phyloP scores from a whole-genome alignment of 2,329 filamentous ascomycete species.

The Ceratocystis colombiana region DNA sequence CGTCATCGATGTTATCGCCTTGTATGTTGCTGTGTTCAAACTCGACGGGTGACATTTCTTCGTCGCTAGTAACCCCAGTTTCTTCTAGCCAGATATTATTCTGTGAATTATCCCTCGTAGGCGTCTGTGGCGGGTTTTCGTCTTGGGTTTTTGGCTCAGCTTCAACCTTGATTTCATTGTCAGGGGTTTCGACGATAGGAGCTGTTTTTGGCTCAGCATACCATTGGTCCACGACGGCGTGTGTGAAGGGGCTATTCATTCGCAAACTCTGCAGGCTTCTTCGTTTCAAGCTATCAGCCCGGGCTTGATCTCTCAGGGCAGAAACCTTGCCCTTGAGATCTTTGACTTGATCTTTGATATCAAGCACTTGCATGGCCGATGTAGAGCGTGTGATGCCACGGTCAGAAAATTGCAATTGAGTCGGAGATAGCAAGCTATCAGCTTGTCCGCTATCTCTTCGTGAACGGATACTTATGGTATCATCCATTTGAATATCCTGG shows the following conservation, averaged over 20 bases:
- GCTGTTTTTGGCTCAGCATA: constrained; percentile 33
- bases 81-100: constrained; percentile 19
- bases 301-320: constrained; percentile 63
- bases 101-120: constrained; percentile 7
- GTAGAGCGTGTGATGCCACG: constrained; percentile 52
- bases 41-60: constrained; percentile 24
- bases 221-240: constrained; percentile 51
- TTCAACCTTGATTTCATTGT: constrained; percentile 18
- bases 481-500: constrained; percentile 48
- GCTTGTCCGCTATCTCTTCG: constrained; percentile 19
- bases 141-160: neutral
- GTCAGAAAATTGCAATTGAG: constrained; percentile 36
- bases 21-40: constrained; percentile 7
- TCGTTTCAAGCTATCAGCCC: constrained; percentile 67
- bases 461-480: constrained; percentile 29
- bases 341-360: constrained; percentile 73
- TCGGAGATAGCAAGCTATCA: constrained; percentile 37
- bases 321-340: constrained; percentile 80
- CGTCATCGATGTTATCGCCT: constrained; percentile 27
- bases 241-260: constrained; percentile 68
- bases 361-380: constrained; percentile 62
- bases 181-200: constrained; percentile 26
- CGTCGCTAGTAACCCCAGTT: constrained; percentile 12
- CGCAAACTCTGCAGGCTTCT: constrained; percentile 66
- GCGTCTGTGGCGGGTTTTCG: neutral